Evolutionary conservation across 2,329 filamentous ascomycete genomes (phyloP).

Genomic region (Phialophora macrospora): DNA sequence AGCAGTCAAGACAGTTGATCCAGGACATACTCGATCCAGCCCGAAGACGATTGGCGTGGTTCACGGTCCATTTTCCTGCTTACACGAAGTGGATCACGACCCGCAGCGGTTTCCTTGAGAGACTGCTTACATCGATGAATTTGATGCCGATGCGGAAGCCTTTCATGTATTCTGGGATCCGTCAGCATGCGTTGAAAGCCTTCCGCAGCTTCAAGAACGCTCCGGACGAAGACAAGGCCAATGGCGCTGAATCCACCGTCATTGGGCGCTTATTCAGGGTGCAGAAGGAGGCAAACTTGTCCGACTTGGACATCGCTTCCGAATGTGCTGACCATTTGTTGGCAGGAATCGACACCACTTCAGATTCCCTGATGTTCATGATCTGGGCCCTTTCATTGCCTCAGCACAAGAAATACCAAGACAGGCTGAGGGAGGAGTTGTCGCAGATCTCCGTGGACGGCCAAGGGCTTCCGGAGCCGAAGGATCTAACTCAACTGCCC

Average conservation of each 20-base stretch:
- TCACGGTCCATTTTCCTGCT: slow-evolving; percentile 52
- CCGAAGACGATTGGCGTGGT: slow-evolving; percentile 56
- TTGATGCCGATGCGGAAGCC: slow-evolving; percentile 58
- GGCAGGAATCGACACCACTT: slow-evolving; percentile 60
- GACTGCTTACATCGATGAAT: slow-evolving; percentile 42
- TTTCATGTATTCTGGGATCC: slow-evolving; percentile 58
- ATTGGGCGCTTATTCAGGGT: slow-evolving; percentile 37
- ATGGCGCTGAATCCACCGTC: slow-evolving; percentile 33
- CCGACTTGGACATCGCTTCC: slow-evolving; percentile 57
- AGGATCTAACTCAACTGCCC: slow-evolving; percentile 46
- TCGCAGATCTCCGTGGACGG: slow-evolving; percentile 38
- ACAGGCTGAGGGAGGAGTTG: slow-evolving; percentile 53
- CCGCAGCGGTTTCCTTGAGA: slow-evolving; percentile 47
- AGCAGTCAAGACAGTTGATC: slow-evolving; percentile 49
- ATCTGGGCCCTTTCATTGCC: slow-evolving; percentile 57
- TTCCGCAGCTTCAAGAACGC: slow-evolving; percentile 42
- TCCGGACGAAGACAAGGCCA: slow-evolving; percentile 39
- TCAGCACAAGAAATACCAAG: slow-evolving; percentile 49
- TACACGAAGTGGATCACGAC: slow-evolving; percentile 58
- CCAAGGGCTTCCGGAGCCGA: slow-evolving; percentile 45
- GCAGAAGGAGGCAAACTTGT: slow-evolving; percentile 42
- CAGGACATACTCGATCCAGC: slow-evolving; percentile 56
- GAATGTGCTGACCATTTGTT: slow-evolving; percentile 60
- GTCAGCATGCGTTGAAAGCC: slow-evolving; percentile 49
- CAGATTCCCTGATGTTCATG: slow-evolving; percentile 58